These are phyloP conservation scores for Thinopyrum elongatum DNA, from an alignment of 176 grass and related monocot species.

Conservation along the genomic window DNA sequence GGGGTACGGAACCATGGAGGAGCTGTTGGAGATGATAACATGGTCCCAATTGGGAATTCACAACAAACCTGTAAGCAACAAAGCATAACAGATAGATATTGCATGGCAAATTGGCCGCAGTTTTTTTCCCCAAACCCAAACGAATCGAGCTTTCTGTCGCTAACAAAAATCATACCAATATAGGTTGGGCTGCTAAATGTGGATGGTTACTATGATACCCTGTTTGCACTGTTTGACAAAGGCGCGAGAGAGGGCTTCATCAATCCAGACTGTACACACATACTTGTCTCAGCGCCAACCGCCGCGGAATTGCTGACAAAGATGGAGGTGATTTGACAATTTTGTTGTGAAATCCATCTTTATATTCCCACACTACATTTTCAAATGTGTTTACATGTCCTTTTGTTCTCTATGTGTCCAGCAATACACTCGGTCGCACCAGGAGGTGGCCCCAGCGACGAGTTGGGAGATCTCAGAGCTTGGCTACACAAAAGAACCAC, in stretches of 20 bases:
- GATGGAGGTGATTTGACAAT: slow-evolving; percentile 70
- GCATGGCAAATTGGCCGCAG: too few relatives aligned
- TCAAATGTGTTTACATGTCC: not conserved
- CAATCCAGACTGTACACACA: slow-evolving; percentile 66
- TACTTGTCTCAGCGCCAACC: slow-evolving; percentile 76
- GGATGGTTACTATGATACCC: slow-evolving; percentile 87
- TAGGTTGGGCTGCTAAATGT: slow-evolving; percentile 93
- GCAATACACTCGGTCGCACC: slow-evolving; percentile 72
- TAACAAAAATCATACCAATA: not conserved
- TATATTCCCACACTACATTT: not conserved
- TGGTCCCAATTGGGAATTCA: slow-evolving; percentile 98
- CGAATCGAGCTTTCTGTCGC: too few relatives aligned
- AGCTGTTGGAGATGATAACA: slow-evolving; percentile 96
- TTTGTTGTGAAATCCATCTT: too few relatives aligned
- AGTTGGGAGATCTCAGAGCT: slow-evolving; percentile 80
- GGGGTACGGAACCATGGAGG: slow-evolving; percentile 98
- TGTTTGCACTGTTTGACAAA: slow-evolving; percentile 83
- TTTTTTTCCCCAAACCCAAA: too few relatives aligned
- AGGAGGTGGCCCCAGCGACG: slow-evolving; percentile 59
- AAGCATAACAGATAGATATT: too few relatives aligned
- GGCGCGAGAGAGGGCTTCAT: slow-evolving; percentile 84
- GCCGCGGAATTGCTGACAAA: slow-evolving; percentile 72
- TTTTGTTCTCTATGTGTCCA: slow-evolving; percentile 31
- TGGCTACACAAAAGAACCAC: slow-evolving; percentile 46
- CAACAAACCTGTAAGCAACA: slow-evolving; percentile 69